These are phyloP conservation scores for grape (Vitis vinifera) DNA, from an alignment of 164 flowering plant species.

Conservation along the genomic window DNA sequence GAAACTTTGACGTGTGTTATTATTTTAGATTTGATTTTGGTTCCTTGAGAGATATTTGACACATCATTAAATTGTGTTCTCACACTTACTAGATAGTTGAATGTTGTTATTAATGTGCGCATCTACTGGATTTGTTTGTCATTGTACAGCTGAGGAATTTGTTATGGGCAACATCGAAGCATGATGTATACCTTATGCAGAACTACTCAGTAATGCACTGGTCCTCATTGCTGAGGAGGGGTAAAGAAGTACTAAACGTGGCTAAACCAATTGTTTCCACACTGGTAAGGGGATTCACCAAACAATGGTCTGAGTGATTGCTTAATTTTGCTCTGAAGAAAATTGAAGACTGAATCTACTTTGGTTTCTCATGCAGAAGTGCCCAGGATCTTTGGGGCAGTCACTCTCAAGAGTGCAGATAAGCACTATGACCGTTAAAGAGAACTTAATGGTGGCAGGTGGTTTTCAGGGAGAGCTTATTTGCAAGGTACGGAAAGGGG, in stretches of 20 bases:
- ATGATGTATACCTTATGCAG: constrained; percentile 88
- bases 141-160: constrained; percentile 77
- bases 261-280: constrained; percentile 61
- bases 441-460: constrained; percentile 80
- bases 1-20: no score
- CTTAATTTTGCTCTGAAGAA: no score
- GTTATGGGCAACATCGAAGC: constrained; percentile 90
- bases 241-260: constrained; percentile 76
- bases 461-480: constrained; percentile 97
- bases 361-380: constrained; percentile 32
- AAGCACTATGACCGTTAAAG: constrained; percentile 84
- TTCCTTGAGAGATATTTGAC: no score
- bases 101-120: not conserved
- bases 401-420: constrained; percentile 76
- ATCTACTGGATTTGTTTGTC: not conserved
- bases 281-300: constrained; percentile 35
- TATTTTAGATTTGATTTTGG: no score
- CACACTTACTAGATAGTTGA: not conserved
- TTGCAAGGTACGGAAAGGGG: constrained; percentile 66
- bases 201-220: constrained; percentile 90
- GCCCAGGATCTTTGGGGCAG: constrained; percentile 50
- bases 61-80: not conserved
- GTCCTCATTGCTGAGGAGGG: constrained; percentile 66
- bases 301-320: no score
- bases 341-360: not conserved